Base-by-base conservation (phyloP, 495 filamentous ascomycete species). In the Geoglossum glabrum region DNA sequence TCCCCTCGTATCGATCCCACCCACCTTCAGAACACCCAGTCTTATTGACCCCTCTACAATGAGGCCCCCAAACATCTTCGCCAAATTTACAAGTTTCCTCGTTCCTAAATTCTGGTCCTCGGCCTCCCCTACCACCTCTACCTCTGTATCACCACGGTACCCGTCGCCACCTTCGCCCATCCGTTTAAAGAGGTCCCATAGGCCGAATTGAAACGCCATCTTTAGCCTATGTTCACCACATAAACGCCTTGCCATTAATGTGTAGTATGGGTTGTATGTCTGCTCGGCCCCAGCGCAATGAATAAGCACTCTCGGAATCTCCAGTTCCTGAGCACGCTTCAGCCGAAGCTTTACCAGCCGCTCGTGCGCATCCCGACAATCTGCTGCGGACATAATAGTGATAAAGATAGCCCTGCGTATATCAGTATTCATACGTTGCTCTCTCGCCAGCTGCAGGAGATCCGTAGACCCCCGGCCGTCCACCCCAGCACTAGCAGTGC, bases 371-470 rank as follows among this genome's bases (percentile, higher is more conserved):
- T 96, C 87, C 59, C 85, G 79, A 68, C 77, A 90, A 66, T 97
- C 90, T 3, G 74, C 75, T 2, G 88, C 86, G n/a, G 86, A 88
- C 75, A 95, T 83, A 60, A 96, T 79, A 31, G 87, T 79, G 25
- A 93, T 76, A 65, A 97, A 98, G 59, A 98, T 95, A 8, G 87
- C 86, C 33, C 89, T 84, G 26, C 93, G 83, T 43, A 95, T 76
- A 62, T 90, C 86, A 0, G 93, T 97, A 67, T 96, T 96, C 87
- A 98, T 95, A 10, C 87, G 79, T 50, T 94, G 85, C 56, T 87
- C 79, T 59, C 77, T 77, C 10, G 93, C 90, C 19, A 95, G 76
- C 45, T 80, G 76, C 27, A 72, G 68, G n/a, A 90, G 73, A 63
- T 93, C 85, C 9, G 75, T 74, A 54, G 79, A 79, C 0, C 71